Evolutionary conservation across 345 rosid genomes (phyloP), one percentile per base, ranked within the genome.

Genomic region (Salix viminalis): DNA sequence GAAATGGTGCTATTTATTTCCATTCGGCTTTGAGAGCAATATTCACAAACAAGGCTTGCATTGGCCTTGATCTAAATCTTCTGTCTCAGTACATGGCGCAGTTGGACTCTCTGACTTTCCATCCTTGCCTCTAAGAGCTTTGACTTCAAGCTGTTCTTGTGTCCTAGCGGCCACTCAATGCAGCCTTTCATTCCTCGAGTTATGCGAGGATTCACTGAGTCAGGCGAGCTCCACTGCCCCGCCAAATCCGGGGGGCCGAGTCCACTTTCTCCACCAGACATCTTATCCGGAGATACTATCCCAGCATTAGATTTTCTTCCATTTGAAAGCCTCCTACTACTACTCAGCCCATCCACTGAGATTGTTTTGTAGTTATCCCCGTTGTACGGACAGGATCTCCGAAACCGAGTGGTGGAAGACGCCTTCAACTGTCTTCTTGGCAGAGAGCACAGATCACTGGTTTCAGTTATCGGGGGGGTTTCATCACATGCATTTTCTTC

Each of bases 91-190:
- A 93, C 97, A 50, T 91, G 99, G 66, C 91, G 86, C 81, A 95
- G 66, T 81, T 96, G 98, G 75, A 93, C 86, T 83, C 90, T 93
- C 79, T 91, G 94, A 75, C 89, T 90, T 80, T 88, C 97, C 82
- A 88, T 88, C 80, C 96, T 87, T 42, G 98, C 99, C 81, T 94
- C 98, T 60, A 94, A 73, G 62, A 94, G 99, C 87, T 89, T 94
- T 16, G 98, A 89, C 89, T 94, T 96, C 89, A 94, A 79, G 74
- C 97, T 91, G 75, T 85, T 79, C 89, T 90, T 96, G 82, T 91
- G 97, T 5, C 87, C 92, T 19, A 92, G 91, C 24, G 97, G 92
- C 98, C 98, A 96, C 68, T 96, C 99, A 39, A 96, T 94, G 90
- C 99, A 94, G 41, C 99, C 98, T 81, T 94, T 96, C 97, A 90